A percentile compares a stretch with the other conserved stretches of the same genome.
phyloP scores from a whole-genome alignment of 768 basidiomycete genomes.

The Auricularia auricula-judae region DNA sequence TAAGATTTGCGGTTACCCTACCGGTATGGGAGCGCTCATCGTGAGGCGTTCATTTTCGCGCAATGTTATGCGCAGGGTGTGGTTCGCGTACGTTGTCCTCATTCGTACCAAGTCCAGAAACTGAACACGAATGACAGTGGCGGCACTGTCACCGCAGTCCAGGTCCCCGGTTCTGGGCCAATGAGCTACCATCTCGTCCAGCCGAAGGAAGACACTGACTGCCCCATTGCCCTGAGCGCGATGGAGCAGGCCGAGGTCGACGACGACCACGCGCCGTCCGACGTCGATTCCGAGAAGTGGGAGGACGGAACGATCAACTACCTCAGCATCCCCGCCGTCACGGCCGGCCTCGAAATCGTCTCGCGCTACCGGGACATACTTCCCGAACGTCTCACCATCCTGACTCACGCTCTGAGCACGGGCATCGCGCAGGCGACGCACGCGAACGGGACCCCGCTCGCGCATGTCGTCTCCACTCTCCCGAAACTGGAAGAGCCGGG shows the following conservation, averaged over 20 bases:
- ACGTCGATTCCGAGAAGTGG: background rate
- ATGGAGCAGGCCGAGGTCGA: background rate
- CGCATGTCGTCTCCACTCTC: constrained; percentile 57
- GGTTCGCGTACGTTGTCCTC: background rate
- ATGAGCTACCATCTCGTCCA: background rate
- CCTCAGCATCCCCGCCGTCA: constrained; percentile 60
- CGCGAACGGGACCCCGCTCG: constrained; percentile 42
- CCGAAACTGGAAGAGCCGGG: constrained; percentile 57
- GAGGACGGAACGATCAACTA: constrained; percentile 86
- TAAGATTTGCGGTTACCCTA: constrained; percentile 11
- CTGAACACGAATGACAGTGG: constrained; percentile 27
- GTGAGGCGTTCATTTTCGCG: constrained; percentile 33
- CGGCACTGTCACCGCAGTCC: constrained; percentile 72
- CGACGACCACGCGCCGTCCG: background rate
- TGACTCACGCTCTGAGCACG: constrained; percentile 49
- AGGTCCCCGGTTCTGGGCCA: constrained; percentile 52
- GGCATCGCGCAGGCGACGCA: constrained; percentile 52
- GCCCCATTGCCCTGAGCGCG: background rate
- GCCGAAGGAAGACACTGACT: background rate
- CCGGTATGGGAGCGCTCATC: constrained; percentile 7
- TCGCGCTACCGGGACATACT: constrained; percentile 71
- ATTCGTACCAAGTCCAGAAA: constrained; percentile 34
- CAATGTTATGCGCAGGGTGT: background rate
- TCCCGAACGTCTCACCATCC: constrained; percentile 59
- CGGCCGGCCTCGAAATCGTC: constrained; percentile 66